Percentiles rank a stretch among this genome's conserved stretches.
Evolutionary conservation across 805 yeast species (phyloP).

Genomic region (Candida jianshihensis): DNA sequence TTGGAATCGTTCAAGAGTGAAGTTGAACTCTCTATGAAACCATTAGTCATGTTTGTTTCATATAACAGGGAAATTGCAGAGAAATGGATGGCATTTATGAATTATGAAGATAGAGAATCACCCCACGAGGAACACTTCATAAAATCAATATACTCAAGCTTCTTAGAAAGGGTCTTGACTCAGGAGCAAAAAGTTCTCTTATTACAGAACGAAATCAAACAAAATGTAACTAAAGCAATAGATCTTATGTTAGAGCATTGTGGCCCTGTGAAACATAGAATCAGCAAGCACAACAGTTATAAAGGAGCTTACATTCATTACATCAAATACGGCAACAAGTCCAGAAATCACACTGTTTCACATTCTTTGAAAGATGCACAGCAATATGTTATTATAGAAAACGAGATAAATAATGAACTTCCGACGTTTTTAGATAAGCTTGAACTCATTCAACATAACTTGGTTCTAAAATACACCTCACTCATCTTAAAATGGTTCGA

Average conservation of each 20-base stretch:
- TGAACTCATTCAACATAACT: constrained; percentile 10
- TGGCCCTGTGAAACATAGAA: constrained; percentile 16
- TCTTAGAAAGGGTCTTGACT: constrained; percentile 19
- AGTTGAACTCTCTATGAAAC: constrained; percentile 9
- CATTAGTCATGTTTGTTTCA: constrained; percentile 6
- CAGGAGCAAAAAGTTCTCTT: constrained; percentile 24
- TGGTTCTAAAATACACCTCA: constrained; percentile 19
- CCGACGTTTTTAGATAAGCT: constrained; percentile 21
- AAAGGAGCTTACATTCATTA: constrained; percentile 27
- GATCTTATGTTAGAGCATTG: constrained; percentile 19
- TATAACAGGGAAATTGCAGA: constrained; percentile 14
- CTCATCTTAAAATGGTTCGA: constrained; percentile 24
- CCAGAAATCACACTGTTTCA: constrained; percentile 3
- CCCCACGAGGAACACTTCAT: constrained; percentile 14
- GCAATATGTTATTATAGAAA: constrained; percentile 15
- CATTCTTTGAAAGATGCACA: constrained; percentile 12
- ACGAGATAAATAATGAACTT: constrained; percentile 24
- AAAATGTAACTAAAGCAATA: constrained; percentile 24
- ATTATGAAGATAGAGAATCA: constrained; percentile 13
- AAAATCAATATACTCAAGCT: constrained; percentile 23
- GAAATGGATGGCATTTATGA: constrained; percentile 25
- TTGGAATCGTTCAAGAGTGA: constrained; percentile 16
- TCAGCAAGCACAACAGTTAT: constrained; percentile 25
- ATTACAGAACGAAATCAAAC: constrained; percentile 21
- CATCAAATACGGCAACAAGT: constrained; percentile 6